phyloP scores from a whole-genome alignment of 441 rosid species.

The Sinapis alba region DNA sequence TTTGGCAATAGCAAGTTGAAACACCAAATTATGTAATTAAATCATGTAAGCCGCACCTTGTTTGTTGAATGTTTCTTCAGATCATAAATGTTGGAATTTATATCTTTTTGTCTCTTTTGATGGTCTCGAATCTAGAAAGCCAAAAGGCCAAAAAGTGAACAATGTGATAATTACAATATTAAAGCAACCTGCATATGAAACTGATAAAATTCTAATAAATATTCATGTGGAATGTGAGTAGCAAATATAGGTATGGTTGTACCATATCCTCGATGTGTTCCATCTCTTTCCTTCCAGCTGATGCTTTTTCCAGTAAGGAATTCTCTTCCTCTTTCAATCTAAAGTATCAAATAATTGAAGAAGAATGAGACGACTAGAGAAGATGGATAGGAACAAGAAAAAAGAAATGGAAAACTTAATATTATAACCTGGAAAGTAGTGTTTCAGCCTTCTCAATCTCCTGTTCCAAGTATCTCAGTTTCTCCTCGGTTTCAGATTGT shows the following conservation, averaged over 20 bases:
- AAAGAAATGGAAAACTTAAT: not conserved
- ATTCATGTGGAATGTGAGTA: conserved; percentile 14
- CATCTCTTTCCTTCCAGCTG: conserved; percentile 51
- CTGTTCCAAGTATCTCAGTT: conserved; percentile 56
- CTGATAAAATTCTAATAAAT: conserved; percentile 6
- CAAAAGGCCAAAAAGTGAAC: conserved; percentile 30
- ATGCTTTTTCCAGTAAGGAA: conserved; percentile 49
- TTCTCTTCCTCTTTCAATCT: conserved; percentile 81
- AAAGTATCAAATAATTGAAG: conserved; percentile 24
- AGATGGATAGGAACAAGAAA: conserved; percentile 7
- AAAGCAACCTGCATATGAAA: conserved; percentile 13
- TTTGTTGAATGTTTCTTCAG: conserved; percentile 65
- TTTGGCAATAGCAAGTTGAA: conserved; percentile 13
- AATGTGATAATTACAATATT: conserved; percentile 1
- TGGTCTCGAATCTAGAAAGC: conserved; percentile 59
- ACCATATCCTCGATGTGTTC: conserved; percentile 70
- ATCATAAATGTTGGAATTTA: conserved; percentile 50
- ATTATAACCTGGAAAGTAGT: conserved; percentile 57
- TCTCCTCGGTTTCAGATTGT: conserved; percentile 80
- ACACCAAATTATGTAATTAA: conserved; percentile 8
- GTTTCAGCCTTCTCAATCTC: conserved; percentile 61
- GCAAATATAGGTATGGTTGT: conserved; percentile 18
- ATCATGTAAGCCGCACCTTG: conserved; percentile 59
- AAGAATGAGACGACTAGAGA: conserved; percentile 14
- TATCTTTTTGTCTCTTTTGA: conserved; percentile 48